Base-by-base conservation (phyloP, 1,284 basidiomycete species). In the Trichosporon sp. region DNA sequence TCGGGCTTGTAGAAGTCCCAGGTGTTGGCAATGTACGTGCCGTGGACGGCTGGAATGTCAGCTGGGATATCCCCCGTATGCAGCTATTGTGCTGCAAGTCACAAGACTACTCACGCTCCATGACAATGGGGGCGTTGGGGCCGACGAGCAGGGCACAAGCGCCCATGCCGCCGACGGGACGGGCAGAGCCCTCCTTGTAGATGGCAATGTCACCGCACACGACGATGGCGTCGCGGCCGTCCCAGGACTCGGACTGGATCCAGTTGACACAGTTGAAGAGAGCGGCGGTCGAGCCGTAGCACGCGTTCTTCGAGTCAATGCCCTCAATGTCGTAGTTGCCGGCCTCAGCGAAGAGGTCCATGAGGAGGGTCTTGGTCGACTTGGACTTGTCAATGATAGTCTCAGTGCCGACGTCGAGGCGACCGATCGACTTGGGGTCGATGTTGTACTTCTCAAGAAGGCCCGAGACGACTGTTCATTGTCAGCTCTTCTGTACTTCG, bases 311-410 rank as follows among this genome's bases (percentile, higher is more conserved):
- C 72, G 93, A 95, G 87, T 99, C 96, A 82, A 99, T 92, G 78
- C 96, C 96, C 86, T 99, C 96, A 75, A 74, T 95, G 84, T 99
- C 96, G 79, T 90, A 90, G 90, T 99, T 99, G 75, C 94, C 96
- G 46, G 91, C 89, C 70, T 88, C 88, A 63, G 91, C 90, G 81
- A 99, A 99, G 78, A 99, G 91, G 85, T 98, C 93, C 96, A 99
- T 99, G 75, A 99, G 89, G 71, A 94, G 91, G 3, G 97, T 98
- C 87, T 99, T 99, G 85, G 96, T 95, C 35, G 96, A 94, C 87
- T 99, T 99, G 74, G 95, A 96, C 87, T 99, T 99, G 90, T 99
- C 96, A 79, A 99, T 98, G 86, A 99, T 93, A 68, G 97, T 98
- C 86, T 99, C 97, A 38, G 97, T 99, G 72, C 96, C 96, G 77